phyloP scores from a whole-genome alignment of 768 basidiomycete species.

The Boletus tomentosulus region DNA sequence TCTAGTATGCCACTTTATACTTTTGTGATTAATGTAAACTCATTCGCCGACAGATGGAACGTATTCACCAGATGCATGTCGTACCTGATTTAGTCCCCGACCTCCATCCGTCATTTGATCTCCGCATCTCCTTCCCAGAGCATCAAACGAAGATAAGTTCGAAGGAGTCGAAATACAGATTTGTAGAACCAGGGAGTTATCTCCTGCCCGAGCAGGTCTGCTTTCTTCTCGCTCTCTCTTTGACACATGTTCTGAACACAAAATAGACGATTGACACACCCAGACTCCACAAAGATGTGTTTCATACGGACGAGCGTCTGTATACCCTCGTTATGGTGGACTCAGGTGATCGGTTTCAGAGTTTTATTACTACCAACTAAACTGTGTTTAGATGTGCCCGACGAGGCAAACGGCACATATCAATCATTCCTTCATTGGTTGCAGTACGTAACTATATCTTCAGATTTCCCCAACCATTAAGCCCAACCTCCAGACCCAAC shows the following conservation, averaged over 20 bases:
- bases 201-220: conserved; percentile 64
- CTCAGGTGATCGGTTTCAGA: conserved; percentile 52
- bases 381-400: conserved; percentile 69
- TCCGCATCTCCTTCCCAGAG: conserved; percentile 59
- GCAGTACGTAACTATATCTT: conserved; percentile 45
- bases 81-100: conserved; percentile 80
- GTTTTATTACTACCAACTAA: not conserved
- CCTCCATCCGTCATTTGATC: conserved; percentile 68
- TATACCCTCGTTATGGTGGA: conserved; percentile 92
- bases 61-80: conserved; percentile 86
- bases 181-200: conserved; percentile 70
- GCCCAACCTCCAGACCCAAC: conserved; percentile 56
- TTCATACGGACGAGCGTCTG: conserved; percentile 72
- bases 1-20: conserved; percentile 43
- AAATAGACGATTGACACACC: conserved; percentile 63
- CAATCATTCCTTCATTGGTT: conserved; percentile 82
- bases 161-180: conserved; percentile 25
- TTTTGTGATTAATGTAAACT: not conserved
- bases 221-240: not conserved
- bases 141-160: conserved; percentile 15
- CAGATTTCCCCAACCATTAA: not conserved
- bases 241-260: conserved; percentile 1
- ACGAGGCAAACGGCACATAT: conserved; percentile 59
- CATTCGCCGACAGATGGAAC: conserved; percentile 68
- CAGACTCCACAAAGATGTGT: conserved; percentile 66